Conservation (phyloP, 371 early-diverging fungal genomes). For the Apophysomyces sp. region DNA sequence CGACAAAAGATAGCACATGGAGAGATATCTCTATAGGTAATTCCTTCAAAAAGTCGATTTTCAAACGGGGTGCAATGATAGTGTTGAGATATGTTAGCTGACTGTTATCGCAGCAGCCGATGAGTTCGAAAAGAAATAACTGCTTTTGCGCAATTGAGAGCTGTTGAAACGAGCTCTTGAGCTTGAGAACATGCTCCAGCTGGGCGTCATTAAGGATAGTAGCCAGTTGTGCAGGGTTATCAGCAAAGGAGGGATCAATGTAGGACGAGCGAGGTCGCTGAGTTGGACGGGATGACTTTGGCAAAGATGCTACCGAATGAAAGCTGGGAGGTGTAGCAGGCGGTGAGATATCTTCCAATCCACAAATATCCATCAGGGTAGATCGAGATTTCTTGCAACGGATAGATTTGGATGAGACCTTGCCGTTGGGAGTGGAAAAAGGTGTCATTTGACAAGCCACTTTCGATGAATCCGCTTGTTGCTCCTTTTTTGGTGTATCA, state of each 20-base stretch:
- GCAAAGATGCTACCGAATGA: constrained; percentile 12
- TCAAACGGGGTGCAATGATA: constrained; percentile 57
- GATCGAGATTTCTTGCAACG: constrained; percentile 11
- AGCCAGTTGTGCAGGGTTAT: constrained; percentile 19
- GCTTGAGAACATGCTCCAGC: constrained; percentile 25
- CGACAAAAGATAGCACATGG: constrained; percentile 62
- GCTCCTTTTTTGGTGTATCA: not conserved
- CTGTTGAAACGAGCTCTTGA: constrained; percentile 29
- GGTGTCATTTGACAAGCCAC: constrained; percentile 6
- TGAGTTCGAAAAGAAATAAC: constrained; percentile 29
- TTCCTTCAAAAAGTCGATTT: constrained; percentile 69
- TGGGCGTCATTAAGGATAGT: constrained; percentile 38
- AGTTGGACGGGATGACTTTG: constrained; percentile 22
- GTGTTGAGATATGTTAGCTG: constrained; percentile 49
- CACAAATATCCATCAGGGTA: constrained; percentile 25
- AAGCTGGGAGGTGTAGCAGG: no score
- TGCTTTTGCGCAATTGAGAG: constrained; percentile 20
- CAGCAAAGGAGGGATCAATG: constrained; percentile 13
- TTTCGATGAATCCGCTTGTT: not conserved
- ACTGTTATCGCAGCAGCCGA: constrained; percentile 43
- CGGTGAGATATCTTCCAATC: constrained; percentile 5
- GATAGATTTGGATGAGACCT: not conserved
- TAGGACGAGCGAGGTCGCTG: constrained; percentile 19
- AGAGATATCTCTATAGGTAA: constrained; percentile 71
- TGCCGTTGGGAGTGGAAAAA: not conserved